These are phyloP conservation scores for Atkinsonella hypoxylon DNA, from an alignment of 2,329 filamentous ascomycete species.

Conservation along the genomic window DNA sequence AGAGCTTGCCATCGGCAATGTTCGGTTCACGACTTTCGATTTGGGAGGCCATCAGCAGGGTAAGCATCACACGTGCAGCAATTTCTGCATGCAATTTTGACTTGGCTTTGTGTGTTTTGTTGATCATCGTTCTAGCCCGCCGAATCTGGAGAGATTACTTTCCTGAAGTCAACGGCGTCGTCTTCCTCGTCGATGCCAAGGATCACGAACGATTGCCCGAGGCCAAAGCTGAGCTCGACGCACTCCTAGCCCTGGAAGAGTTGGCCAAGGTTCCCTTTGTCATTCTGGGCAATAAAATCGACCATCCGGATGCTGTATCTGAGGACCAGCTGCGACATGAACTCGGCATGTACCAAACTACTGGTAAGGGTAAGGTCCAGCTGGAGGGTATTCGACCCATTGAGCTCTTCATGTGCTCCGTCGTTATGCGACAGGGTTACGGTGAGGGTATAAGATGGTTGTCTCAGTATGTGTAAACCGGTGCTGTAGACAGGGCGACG, in stretches of 20 bases:
- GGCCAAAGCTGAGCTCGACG: slow-evolving; percentile 94
- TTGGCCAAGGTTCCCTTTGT: slow-evolving; percentile 91
- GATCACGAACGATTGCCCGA: slow-evolving; percentile 90
- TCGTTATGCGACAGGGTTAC: slow-evolving; percentile 95
- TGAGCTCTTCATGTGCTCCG: slow-evolving; percentile 98
- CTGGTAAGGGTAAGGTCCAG: slow-evolving; percentile 88
- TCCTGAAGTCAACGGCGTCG: slow-evolving; percentile 89
- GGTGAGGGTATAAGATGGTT: slow-evolving; percentile 86
- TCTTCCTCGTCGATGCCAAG: slow-evolving; percentile 96
- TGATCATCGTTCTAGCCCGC: slow-evolving; percentile 48
- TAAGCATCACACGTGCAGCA: slow-evolving; percentile 20
- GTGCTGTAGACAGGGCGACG: neutral
- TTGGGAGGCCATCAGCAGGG: slow-evolving; percentile 89
- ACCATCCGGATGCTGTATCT: slow-evolving; percentile 88
- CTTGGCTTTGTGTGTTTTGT: neutral
- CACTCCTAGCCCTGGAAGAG: slow-evolving; percentile 92
- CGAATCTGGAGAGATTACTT: slow-evolving; percentile 97
- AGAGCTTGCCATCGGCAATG: slow-evolving; percentile 84
- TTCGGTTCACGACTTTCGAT: slow-evolving; percentile 91
- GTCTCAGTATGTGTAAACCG: slow-evolving; percentile 71
- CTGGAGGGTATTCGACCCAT: slow-evolving; percentile 88
- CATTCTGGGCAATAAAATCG: slow-evolving; percentile 97
- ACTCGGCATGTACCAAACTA: slow-evolving; percentile 90
- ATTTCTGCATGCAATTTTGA: neutral
- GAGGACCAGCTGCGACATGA: slow-evolving; percentile 92